These are phyloP conservation scores for Talaromyces funiculosus DNA, from an alignment of 2,329 filamentous ascomycete genomes.

Conservation along the genomic window DNA sequence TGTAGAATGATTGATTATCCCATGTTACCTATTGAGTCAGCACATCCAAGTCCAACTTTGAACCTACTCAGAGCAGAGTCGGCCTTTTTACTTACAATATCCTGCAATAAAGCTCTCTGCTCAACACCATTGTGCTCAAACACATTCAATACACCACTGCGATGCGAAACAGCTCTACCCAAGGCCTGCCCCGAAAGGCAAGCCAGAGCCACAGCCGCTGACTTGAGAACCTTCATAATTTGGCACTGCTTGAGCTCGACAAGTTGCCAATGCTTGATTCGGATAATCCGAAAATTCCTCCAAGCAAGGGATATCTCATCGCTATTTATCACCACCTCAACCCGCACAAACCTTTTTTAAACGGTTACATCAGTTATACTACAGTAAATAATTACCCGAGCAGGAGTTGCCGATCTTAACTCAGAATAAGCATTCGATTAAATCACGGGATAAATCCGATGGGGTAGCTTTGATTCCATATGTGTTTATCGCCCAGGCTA, in stretches of 20 bases:
- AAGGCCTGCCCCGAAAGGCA: constrained; percentile 42
- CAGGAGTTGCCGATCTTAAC: neutral
- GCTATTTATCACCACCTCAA: neutral
- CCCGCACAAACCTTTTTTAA: neutral
- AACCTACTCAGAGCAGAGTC: too few species aligned
- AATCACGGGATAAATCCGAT: neutral
- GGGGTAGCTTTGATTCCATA: neutral
- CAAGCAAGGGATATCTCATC: neutral
- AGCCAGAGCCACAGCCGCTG: constrained; percentile 23
- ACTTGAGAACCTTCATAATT: constrained; percentile 36
- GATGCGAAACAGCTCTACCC: constrained; percentile 47
- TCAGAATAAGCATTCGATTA: neutral
- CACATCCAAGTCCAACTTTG: neutral
- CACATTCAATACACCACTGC: constrained; percentile 45
- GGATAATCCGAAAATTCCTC: neutral
- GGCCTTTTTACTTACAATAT: constrained; percentile 54
- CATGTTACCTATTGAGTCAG: constrained; percentile 52
- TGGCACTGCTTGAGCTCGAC: neutral
- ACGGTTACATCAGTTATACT: neutral
- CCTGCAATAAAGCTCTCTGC: constrained; percentile 49
- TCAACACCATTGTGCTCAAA: constrained; percentile 30
- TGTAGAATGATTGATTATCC: constrained; percentile 65
- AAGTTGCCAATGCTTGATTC: neutral
- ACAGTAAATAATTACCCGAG: neutral
- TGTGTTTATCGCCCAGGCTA: neutral